Evolutionary conservation across 441 rosid species (phyloP).

Genomic region (Gossypium schwendimanii): DNA sequence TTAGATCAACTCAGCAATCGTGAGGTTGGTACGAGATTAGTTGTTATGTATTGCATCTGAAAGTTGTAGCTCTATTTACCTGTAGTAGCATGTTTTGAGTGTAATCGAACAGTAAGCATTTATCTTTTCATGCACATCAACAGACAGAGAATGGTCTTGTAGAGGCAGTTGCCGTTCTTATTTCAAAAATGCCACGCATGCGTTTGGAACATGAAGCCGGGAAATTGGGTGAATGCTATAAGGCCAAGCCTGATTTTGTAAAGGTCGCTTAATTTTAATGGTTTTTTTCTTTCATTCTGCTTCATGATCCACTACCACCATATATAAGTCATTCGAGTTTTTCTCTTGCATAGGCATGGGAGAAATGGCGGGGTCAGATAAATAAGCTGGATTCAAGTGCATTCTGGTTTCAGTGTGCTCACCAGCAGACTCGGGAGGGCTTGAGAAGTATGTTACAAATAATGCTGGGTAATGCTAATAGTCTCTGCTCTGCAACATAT

Average conservation of each 20-base stretch:
- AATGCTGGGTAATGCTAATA: constrained; percentile 62
- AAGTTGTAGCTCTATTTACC: neutral
- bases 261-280: constrained; percentile 43
- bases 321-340: constrained; percentile 11
- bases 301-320: constrained; percentile 3
- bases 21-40: constrained; percentile 55
- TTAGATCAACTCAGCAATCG: constrained; percentile 79
- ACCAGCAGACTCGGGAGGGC: constrained; percentile 66
- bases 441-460: constrained; percentile 79
- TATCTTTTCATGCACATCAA: constrained; percentile 18
- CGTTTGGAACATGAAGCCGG: constrained; percentile 56
- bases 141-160: constrained; percentile 94
- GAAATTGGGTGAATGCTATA: constrained; percentile 74
- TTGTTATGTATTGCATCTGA: neutral
- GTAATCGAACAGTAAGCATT: neutral
- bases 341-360: constrained; percentile 62
- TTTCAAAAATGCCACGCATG: constrained; percentile 90
- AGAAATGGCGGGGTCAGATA: constrained; percentile 84
- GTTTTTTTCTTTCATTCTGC: neutral
- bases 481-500: constrained; percentile 50
- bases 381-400: constrained; percentile 78
- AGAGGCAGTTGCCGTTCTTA: constrained; percentile 84
- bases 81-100: neutral
- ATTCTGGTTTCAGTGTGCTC: constrained; percentile 84
- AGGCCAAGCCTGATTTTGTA: constrained; percentile 81